Percentiles rank a stretch among this genome's conserved stretches.
Conservation (phyloP, 192 early-diverging fungal genomes). For the Coemansia sp. region DNA sequence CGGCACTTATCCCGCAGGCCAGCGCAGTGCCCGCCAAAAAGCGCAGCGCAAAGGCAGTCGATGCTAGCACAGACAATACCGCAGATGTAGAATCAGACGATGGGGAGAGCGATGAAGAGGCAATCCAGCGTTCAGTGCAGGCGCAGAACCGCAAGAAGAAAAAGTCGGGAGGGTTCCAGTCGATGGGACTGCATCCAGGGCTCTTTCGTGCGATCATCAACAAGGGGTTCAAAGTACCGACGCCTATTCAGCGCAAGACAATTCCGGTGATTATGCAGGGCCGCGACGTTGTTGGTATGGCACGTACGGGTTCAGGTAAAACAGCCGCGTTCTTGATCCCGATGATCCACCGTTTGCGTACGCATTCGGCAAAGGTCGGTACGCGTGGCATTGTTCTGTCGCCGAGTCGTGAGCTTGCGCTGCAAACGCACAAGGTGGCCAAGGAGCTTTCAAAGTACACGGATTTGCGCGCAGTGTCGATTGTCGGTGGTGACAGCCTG, state of each 20-base stretch:
- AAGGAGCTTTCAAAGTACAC: slow-evolving; percentile 93
- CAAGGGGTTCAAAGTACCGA: slow-evolving; percentile 97
- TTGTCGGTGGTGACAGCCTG: slow-evolving; percentile 94
- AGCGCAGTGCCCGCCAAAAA: slow-evolving; percentile 10
- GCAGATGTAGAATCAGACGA: slow-evolving; percentile 1
- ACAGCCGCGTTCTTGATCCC: slow-evolving; percentile 95
- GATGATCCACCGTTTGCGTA: slow-evolving; percentile 80
- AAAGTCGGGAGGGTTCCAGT: slow-evolving; percentile 97
- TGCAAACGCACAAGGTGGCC: slow-evolving; percentile 92
- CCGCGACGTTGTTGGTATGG: slow-evolving; percentile 96
- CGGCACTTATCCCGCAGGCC: slow-evolving; percentile 47
- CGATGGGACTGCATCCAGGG: slow-evolving; percentile 86
- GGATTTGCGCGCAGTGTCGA: slow-evolving; percentile 78
- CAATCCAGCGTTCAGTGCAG: slow-evolving; percentile 37
- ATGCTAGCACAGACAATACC: too few relatives aligned
- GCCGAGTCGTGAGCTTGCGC: slow-evolving; percentile 92
- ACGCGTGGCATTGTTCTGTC: slow-evolving; percentile 80
- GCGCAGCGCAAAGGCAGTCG: not conserved
- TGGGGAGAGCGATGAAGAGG: slow-evolving; percentile 28
- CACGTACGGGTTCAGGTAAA: slow-evolving; percentile 96
- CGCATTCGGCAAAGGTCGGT: slow-evolving; percentile 86
- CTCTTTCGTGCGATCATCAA: slow-evolving; percentile 84
- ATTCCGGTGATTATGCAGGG: slow-evolving; percentile 92
- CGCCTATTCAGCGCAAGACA: slow-evolving; percentile 93
- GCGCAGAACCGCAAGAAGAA: slow-evolving; percentile 86